These are phyloP conservation scores for Calycina marina DNA, from an alignment of 2,329 filamentous ascomycete genomes.

Conservation along the genomic window DNA sequence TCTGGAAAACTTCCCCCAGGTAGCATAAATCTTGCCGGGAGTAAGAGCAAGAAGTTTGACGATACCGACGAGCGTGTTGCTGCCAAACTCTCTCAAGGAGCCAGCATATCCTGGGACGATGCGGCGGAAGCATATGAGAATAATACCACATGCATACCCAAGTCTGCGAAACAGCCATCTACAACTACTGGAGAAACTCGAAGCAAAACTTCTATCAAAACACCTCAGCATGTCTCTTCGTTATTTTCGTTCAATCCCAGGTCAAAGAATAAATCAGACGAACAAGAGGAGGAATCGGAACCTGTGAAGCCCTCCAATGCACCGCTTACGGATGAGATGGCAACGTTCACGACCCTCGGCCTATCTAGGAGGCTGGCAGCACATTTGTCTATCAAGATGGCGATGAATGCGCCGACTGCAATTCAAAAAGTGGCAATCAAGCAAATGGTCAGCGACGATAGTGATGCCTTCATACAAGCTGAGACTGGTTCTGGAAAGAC, in stretches of 20 bases:
- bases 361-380: slow-evolving; percentile 67
- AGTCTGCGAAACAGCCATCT: too few species aligned
- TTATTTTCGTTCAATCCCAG: slow-evolving; percentile 83
- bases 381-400: slow-evolving; percentile 73
- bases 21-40: slow-evolving; percentile 17
- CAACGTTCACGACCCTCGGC: slow-evolving; percentile 75
- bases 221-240: slow-evolving; percentile 65
- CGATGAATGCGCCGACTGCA: slow-evolving; percentile 79
- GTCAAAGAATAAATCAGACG: slow-evolving; percentile 46
- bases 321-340: slow-evolving; percentile 67
- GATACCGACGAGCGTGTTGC: slow-evolving; percentile 14
- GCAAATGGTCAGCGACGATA: slow-evolving; percentile 64
- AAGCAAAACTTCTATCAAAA: slow-evolving; percentile 25
- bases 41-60: slow-evolving; percentile 8
- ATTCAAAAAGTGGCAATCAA: slow-evolving; percentile 86
- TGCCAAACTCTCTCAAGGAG: slow-evolving; percentile 5
- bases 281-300: slow-evolving; percentile 31
- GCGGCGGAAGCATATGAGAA: background rate
- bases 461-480: slow-evolving; percentile 90
- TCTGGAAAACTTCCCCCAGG: slow-evolving; percentile 24
- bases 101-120: background rate
- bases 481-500: slow-evolving; percentile 98
- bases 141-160: too few species aligned
- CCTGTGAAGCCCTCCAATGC: slow-evolving; percentile 74
- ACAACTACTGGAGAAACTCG: slow-evolving; percentile 7